phyloP scores from a whole-genome alignment of 2,329 filamentous ascomycete species.

The Fusarium sp. region DNA sequence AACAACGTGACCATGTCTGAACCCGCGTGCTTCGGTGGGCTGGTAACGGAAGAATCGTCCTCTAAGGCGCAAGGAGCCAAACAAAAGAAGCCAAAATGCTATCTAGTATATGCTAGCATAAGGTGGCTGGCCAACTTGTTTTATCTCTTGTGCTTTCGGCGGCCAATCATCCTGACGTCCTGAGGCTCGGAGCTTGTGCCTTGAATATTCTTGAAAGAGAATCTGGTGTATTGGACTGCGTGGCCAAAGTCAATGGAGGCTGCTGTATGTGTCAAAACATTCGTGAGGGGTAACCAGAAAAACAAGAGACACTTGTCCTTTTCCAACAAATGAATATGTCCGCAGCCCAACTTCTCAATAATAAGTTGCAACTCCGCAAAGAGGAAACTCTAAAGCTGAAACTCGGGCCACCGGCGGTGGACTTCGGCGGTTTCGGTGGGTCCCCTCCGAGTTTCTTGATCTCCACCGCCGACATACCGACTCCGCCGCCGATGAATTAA shows the following conservation, averaged over 20 bases:
- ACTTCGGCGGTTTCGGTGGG: constrained; percentile 46
- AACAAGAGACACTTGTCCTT: neutral
- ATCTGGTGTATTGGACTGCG: no score
- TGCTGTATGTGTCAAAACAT: neutral
- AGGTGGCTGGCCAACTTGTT: no score
- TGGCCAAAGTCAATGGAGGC: neutral
- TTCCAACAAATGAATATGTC: neutral
- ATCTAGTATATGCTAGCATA: no score
- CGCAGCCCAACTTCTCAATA: no score
- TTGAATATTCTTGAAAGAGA: no score
- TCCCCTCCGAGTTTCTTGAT: constrained; percentile 19
- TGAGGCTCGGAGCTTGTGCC: no score
- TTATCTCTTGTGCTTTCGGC: no score
- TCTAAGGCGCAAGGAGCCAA: no score
- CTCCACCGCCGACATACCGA: constrained; percentile 36
- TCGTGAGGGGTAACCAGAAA: neutral
- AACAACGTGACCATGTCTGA: neutral
- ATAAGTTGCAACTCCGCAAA: neutral
- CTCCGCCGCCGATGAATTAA: constrained; percentile 16
- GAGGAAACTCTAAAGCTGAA: neutral
- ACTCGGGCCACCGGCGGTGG: constrained; percentile 26
- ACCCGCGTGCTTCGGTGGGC: neutral
- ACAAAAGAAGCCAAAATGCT: no score
- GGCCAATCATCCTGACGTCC: no score
- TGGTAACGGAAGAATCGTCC: no score